These are phyloP conservation scores for Geranium rotundifolium DNA, from an alignment of 345 rosid genomes.

Conservation along the genomic window DNA sequence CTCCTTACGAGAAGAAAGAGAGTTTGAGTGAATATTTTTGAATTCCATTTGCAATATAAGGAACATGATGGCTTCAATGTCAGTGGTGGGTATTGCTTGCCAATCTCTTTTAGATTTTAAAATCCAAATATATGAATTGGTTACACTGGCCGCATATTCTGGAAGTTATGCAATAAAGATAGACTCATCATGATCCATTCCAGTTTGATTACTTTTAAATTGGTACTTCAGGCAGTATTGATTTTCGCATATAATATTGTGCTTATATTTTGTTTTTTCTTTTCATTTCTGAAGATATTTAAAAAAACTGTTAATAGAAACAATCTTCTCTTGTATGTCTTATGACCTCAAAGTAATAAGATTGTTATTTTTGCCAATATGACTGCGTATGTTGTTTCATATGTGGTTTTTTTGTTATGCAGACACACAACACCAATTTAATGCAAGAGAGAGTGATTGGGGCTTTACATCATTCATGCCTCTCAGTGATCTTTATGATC, in stretches of 20 bases:
- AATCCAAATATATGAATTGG: not conserved
- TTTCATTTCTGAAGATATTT: not conserved
- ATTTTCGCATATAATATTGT: no score
- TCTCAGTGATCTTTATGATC: conserved; percentile 83
- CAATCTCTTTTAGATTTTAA: conserved; percentile 2
- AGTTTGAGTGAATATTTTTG: not conserved
- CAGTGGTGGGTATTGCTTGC: not conserved
- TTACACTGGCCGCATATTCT: no score
- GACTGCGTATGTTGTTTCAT: not conserved
- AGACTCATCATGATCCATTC: not conserved
- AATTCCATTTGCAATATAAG: not conserved
- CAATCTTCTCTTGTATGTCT: not conserved
- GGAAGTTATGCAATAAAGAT: not conserved
- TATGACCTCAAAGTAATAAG: not conserved
- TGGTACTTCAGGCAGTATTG: not conserved
- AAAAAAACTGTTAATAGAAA: not conserved
- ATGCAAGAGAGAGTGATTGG: conserved; percentile 96
- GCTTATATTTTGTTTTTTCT: not conserved
- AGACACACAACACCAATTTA: conserved; percentile 96
- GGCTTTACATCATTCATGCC: conserved; percentile 97
- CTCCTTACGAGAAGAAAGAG: not conserved
- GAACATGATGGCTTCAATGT: not conserved
- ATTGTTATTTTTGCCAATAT: not conserved
- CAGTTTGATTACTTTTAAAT: not conserved
- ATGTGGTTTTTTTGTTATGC: conserved; percentile 8